Base-by-base conservation (phyloP, 805 yeast genomes). In the Starmerella apis region DNA sequence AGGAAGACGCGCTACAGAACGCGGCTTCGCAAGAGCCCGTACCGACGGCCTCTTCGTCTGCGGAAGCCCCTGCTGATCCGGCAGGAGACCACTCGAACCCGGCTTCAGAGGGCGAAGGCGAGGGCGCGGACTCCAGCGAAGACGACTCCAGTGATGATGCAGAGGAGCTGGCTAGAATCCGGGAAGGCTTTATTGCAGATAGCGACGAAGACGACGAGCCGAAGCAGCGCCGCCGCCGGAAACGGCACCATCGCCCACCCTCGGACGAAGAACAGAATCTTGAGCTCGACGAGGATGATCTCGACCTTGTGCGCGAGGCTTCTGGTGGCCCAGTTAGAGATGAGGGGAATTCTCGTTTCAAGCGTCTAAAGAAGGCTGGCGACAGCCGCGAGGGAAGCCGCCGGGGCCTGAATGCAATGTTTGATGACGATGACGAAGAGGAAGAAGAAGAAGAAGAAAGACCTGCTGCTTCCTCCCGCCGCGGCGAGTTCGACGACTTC, bases 121-220 rank as follows among this genome's bases (percentile, higher is more conserved):
- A 70, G 9, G 83, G 92, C 11, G 94, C 84, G 49, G 96, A 88
- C 35, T 45, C 52, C 18, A 45, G 52, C 53, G 96, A 87, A 36
- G 95, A 84, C 7, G 48, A 47, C 23, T 50, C 55, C 35, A 94
- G 85, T 27, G 95, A 86, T 27, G 94, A 87, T 61, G 96, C 83
- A 61, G 96, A 88, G 57, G 96, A 88, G 61, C 79, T 83, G 43
- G 76, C 81, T 56, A 77, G 77, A 59, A 82, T 88, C 37, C 78
- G 90, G 43, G 95, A 87, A 54, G 96, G 96, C 0, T 87, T 90
- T 66, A 88, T 90, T 61, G 96, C 86, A 9, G 96, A 87, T 60
- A 95, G 86, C 59, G 95, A 83, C 51, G 94, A 80, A 19, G 84
- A 51, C 44, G 56, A 43, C 30, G 59, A 33, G 45, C 51, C 27